A percentile compares a stretch with the other conserved stretches of the same genome.
phyloP scores from a whole-genome alignment of 345 rosid species.

The Ceriops decandra region DNA sequence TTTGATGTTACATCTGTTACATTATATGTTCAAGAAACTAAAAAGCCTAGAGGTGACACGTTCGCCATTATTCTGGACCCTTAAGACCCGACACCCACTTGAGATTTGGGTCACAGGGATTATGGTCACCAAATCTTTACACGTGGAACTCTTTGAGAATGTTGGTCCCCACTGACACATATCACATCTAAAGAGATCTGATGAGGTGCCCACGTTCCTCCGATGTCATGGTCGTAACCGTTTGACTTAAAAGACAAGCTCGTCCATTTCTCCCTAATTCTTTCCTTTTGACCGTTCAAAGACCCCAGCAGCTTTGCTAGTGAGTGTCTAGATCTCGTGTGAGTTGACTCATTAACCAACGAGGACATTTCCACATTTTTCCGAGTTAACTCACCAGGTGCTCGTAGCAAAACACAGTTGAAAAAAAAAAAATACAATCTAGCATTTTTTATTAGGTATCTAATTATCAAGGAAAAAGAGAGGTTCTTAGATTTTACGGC shows the following conservation, averaged over 20 bases:
- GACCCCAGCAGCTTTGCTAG: neutral
- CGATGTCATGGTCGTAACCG: slow-evolving; percentile 61
- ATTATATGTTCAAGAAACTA: no score
- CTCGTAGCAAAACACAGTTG: no score
- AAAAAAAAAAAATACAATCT: no score
- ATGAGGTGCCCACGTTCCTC: slow-evolving; percentile 19
- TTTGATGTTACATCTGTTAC: no score
- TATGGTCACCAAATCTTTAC: neutral
- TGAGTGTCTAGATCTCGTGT: neutral
- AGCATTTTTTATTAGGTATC: no score
- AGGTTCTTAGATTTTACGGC: no score
- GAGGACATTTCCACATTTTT: no score
- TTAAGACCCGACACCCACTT: neutral
- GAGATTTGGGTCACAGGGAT: neutral
- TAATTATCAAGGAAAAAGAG: no score
- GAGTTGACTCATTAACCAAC: neutral
- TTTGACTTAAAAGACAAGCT: slow-evolving; percentile 42
- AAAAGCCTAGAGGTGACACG: no score
- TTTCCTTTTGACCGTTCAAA: slow-evolving; percentile 18
- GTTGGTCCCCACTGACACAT: neutral
- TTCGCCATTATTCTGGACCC: no score
- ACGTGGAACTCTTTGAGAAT: neutral
- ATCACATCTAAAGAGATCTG: slow-evolving; percentile 1
- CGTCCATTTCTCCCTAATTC: slow-evolving; percentile 12
- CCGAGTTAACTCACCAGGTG: no score